Evolutionary conservation across 108 stramenopile species (phyloP), one percentile per base, ranked within the genome.

Genomic region (Nitzschia sp.): DNA sequence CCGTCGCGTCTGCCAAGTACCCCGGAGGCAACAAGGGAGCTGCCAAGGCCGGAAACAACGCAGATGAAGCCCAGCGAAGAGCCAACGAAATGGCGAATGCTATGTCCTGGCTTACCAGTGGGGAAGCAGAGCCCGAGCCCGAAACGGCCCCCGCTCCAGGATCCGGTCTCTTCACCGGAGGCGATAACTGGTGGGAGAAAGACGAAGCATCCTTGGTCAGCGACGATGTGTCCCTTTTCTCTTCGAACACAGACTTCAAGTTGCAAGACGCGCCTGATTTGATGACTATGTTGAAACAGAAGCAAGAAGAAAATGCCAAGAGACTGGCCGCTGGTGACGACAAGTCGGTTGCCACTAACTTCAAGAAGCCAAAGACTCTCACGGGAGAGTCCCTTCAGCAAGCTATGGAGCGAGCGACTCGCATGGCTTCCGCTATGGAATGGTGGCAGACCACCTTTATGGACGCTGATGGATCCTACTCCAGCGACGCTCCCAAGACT

Each of bases 11-110:
- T 44, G 66, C 64, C 33, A 75, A 75, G 66, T 75, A 75, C 59
- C 33, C 63, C 2, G 45, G 46, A 2, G 46, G 25, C 19, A n/a
- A 33, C 33, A 58, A 58, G 53, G 50, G 31, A 21, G 56, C 45
- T n/a, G 56, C 46, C 36, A 60, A 33, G 58, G 48, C 65, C 8
- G 13, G 19, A n/a, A 50, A 25, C 41, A 75, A 67, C 66, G 73
- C 66, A 2, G 57, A 58, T 46, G 66, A 75, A 29, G 73, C 73
- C 11, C 48, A 59, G 35, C 73, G 59, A 35, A 45, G 73, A 28
- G 73, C 73, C 22, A 59, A 61, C 44, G 73, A 75, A 36, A 75
- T 75, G 73, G 73, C 57, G 17, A 66, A 68, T 58, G 73, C 73
- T 11, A 67, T 75, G 66, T 47, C 58, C 30, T 75, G 73, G 73